Percentiles rank a stretch among this genome's conserved stretches.
Conservation (phyloP, 2,329 filamentous ascomycete species). For the Tolypocladium album region DNA sequence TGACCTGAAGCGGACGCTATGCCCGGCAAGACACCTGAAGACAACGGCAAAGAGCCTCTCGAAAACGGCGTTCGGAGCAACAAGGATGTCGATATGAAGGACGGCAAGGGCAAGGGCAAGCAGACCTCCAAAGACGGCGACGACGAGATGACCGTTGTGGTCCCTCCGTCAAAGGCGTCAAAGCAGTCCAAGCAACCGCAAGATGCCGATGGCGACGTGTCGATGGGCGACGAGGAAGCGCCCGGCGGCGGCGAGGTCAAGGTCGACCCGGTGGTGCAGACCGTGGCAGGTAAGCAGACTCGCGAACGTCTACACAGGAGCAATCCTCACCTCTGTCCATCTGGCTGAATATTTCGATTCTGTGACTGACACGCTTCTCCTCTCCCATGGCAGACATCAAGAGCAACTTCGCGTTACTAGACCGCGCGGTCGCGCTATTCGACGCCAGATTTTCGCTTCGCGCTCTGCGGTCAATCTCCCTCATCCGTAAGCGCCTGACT, state of each 20-base stretch:
- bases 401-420: conserved; percentile 82
- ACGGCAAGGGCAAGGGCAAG: conserved; percentile 58
- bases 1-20: conserved; percentile 29
- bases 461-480: conserved; percentile 89
- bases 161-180: conserved; percentile 58
- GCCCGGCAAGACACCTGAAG: conserved; percentile 64
- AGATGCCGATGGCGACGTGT: conserved; percentile 58
- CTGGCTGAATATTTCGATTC: neutral
- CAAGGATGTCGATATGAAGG: conserved; percentile 58
- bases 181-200: conserved; percentile 44
- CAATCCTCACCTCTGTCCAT: neutral
- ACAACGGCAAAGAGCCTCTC: conserved; percentile 58
- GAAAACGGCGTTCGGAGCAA: conserved; percentile 58
- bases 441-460: conserved; percentile 91
- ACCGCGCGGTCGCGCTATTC: conserved; percentile 85
- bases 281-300: conserved; percentile 43
- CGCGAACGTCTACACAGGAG: neutral
- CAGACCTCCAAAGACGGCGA: conserved; percentile 56
- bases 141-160: conserved; percentile 73
- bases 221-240: conserved; percentile 54
- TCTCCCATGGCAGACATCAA: conserved; percentile 63
- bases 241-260: conserved; percentile 42
- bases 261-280: conserved; percentile 49
- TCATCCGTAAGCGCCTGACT: conserved; percentile 82
- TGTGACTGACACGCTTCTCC: conserved; percentile 5